Conservation (phyloP, 176 grass and related monocot genomes). For the Stipa capillata region DNA sequence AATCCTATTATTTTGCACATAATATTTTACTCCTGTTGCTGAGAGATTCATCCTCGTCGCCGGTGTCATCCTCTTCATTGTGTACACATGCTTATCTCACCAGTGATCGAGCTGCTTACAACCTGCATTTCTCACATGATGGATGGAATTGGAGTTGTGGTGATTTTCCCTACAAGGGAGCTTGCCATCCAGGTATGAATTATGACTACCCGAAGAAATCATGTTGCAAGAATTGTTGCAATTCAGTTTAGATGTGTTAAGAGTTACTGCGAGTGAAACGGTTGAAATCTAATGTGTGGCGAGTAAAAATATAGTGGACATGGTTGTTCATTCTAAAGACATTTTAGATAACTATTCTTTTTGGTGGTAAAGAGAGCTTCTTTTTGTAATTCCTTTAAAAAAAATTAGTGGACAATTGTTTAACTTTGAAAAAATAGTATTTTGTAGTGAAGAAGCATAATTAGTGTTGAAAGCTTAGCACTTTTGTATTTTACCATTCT, state of each 20-base stretch:
- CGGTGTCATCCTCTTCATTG: too few relatives aligned
- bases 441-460: too few relatives aligned
- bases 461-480: background rate
- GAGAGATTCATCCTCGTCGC: too few relatives aligned
- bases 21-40: background rate
- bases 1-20: background rate
- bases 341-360: background rate
- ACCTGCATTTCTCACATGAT: slow-evolving; percentile 29
- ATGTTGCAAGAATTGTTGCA: background rate
- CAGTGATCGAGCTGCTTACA: slow-evolving; percentile 47
- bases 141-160: slow-evolving; percentile 50
- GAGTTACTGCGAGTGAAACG: background rate
- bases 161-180: slow-evolving; percentile 58
- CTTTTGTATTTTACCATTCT: background rate
- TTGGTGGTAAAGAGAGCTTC: background rate
- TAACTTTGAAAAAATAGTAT: too few relatives aligned
- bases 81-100: too few relatives aligned
- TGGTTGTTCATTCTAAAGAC: background rate
- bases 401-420: too few relatives aligned
- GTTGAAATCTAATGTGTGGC: background rate
- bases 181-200: slow-evolving; percentile 43
- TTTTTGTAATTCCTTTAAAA: background rate
- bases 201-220: too few relatives aligned
- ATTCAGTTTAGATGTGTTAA: background rate
- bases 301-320: background rate